Evolutionary conservation across 1,284 basidiomycete species (phyloP), one percentile per base, ranked within the genome.

Genomic region (Tylopilus sp.): DNA sequence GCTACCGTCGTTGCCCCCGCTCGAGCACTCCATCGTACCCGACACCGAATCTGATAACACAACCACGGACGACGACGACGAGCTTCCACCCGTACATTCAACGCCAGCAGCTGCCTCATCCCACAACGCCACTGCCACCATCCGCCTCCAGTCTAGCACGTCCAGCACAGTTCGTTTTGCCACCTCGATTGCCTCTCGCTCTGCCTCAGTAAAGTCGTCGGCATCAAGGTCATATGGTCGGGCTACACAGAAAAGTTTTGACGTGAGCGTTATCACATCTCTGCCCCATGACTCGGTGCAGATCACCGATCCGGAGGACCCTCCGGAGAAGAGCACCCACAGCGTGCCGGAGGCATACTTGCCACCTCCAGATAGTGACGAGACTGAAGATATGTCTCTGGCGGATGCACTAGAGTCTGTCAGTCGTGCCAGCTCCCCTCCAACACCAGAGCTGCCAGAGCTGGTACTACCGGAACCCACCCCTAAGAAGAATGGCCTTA

Each of bases 141-240:
- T 81, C 23, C 74, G 77, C 36, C 68, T 76, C 0, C 71, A 76
- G 28, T 76, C 78, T 0, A 83, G 79, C 58, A 74, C 78, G 10
- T 76, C 75, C 3, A 86, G 84, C 57, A 77, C 83, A 2, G 74
- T 77, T n/a, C 77, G 86, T n/a, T 87, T 89, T 60, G 84, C 85
- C 0, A 75, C 75, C 44, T 88, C 87, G 1, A 75, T 88, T 48
- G 76, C 76, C 16, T 74, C 78, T 35, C 77, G 77, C 15, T 73
- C 69, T 47, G 73, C 70, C 51, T 79, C 77, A 3, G 51, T 70
- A 62, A 55, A 63, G 57, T 53, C 70, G 36, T 65, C 57, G 54
- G 71, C 48, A 44, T 71, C 66, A 48, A 72, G 66, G 29, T 65
- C 64, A 25, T 55, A 55, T 62, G 57, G 47, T 46, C 53, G 52